phyloP scores from a whole-genome alignment of 805 yeast species.

The Saccharomyces paradoxus region DNA sequence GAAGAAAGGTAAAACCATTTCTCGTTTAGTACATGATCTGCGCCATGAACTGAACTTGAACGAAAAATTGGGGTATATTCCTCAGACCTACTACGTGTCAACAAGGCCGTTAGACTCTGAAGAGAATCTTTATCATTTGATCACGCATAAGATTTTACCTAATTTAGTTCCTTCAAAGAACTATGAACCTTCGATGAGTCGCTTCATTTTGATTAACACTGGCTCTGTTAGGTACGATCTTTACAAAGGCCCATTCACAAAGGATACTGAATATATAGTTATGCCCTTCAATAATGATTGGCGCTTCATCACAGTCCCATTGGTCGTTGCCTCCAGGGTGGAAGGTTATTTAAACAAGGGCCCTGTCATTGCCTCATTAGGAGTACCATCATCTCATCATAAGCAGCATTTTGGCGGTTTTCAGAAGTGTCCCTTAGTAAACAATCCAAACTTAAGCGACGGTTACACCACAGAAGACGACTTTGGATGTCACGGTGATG shows the following conservation, averaged over 20 bases:
- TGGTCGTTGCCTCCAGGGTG: constrained; percentile 45
- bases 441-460: constrained; percentile 33
- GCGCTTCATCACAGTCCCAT: constrained; percentile 58
- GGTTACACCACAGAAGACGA: constrained; percentile 86
- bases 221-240: constrained; percentile 86
- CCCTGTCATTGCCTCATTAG: constrained; percentile 11
- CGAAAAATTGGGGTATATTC: constrained; percentile 56
- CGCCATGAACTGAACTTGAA: constrained; percentile 48
- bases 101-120: constrained; percentile 56
- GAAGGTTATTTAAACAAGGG: constrained; percentile 50
- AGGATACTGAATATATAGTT: constrained; percentile 70
- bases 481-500: constrained; percentile 81
- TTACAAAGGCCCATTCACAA: constrained; percentile 74
- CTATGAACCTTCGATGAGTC: constrained; percentile 25
- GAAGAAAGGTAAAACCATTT: constrained; percentile 41
- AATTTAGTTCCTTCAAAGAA: constrained; percentile 18
- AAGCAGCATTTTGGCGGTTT: background rate
- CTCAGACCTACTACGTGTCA: constrained; percentile 55
- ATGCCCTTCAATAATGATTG: constrained; percentile 81
- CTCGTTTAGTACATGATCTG: constrained; percentile 36
- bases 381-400: background rate
- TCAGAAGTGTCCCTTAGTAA: constrained; percentile 19
- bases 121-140: constrained; percentile 49
- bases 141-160: constrained; percentile 51
- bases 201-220: constrained; percentile 67